phyloP scores from a whole-genome alignment of 225 moss, liverwort and hornwort species.

The Pleurozium schreberi region DNA sequence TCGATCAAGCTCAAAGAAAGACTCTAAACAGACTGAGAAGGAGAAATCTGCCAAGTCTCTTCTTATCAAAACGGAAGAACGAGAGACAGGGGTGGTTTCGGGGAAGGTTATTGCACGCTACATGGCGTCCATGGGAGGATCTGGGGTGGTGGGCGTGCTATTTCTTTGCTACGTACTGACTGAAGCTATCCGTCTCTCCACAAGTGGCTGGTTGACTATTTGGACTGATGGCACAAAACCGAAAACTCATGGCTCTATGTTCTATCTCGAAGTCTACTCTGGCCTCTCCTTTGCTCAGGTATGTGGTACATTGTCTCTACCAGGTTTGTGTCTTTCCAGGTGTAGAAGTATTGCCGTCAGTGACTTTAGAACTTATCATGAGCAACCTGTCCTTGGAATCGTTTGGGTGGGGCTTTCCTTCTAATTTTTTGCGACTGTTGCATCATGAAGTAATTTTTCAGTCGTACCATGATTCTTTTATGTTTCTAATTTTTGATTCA shows the following conservation, averaged over 20 bases:
- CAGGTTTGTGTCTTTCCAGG: neutral
- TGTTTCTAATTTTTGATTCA: neutral
- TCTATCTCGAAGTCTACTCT: slow-evolving; percentile 81
- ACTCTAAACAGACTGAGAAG: slow-evolving; percentile 29
- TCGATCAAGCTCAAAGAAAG: slow-evolving; percentile 43
- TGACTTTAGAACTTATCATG: neutral
- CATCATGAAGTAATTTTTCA: neutral
- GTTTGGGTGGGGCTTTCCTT: neutral
- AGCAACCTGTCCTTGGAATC: neutral
- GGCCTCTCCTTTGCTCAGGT: slow-evolving; percentile 67
- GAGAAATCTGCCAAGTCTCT: slow-evolving; percentile 7
- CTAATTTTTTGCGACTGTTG: neutral
- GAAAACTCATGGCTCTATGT: slow-evolving; percentile 38
- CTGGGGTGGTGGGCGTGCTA: slow-evolving; percentile 55
- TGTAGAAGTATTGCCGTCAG: neutral
- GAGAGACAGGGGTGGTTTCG: slow-evolving; percentile 84
- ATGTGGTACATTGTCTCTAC: neutral
- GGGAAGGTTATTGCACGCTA: slow-evolving; percentile 70
- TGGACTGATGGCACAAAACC: slow-evolving; percentile 72
- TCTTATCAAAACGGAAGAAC: slow-evolving; percentile 80
- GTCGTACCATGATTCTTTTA: neutral
- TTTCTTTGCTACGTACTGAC: slow-evolving; percentile 64
- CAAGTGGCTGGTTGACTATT: slow-evolving; percentile 75
- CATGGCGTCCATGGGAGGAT: slow-evolving; percentile 64
- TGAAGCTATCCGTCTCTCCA: slow-evolving; percentile 56